Percentiles rank a stretch among this genome's conserved stretches.
Evolutionary conservation across 2,329 filamentous ascomycete species (phyloP).

Genomic region (Talaromyces verruculosus): DNA sequence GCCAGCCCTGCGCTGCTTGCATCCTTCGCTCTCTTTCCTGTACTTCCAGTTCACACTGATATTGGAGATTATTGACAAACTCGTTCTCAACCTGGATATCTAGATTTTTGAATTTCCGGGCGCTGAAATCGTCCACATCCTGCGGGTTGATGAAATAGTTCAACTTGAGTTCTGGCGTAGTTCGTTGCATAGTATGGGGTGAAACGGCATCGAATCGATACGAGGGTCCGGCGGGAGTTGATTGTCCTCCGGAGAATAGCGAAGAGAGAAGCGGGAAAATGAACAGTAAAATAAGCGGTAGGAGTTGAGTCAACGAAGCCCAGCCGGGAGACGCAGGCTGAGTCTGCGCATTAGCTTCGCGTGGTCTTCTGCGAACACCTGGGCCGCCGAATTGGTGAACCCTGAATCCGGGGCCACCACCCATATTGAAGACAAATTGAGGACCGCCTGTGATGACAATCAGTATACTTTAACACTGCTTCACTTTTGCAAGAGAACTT

Average conservation of each 20-base stretch:
- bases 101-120: slow-evolving; percentile 68
- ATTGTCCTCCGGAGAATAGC: slow-evolving; percentile 61
- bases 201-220: slow-evolving; percentile 74
- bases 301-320: slow-evolving; percentile 66
- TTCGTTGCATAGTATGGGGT: slow-evolving; percentile 73
- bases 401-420: slow-evolving; percentile 83
- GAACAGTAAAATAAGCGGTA: slow-evolving; percentile 88
- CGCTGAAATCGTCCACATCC: slow-evolving; percentile 70
- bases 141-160: slow-evolving; percentile 82
- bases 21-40: slow-evolving; percentile 64
- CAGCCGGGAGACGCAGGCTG: slow-evolving; percentile 47
- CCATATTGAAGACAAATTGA: slow-evolving; percentile 93
- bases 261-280: slow-evolving; percentile 80
- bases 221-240: slow-evolving; percentile 60
- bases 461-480: slow-evolving; percentile 14
- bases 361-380: slow-evolving; percentile 72
- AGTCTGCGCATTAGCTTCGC: slow-evolving; percentile 58
- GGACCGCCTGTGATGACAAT: slow-evolving; percentile 58
- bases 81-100: slow-evolving; percentile 75
- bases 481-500: slow-evolving; percentile 33
- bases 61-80: slow-evolving; percentile 66
- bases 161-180: slow-evolving; percentile 68
- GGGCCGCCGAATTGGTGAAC: slow-evolving; percentile 93
- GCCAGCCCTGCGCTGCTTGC: slow-evolving; percentile 83
- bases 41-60: slow-evolving; percentile 73